A percentile compares a stretch with the other conserved stretches of the same genome.
These are phyloP conservation scores for Geotrichum aggregatum DNA, from an alignment of 1,139 yeast species.

Conservation along the genomic window DNA sequence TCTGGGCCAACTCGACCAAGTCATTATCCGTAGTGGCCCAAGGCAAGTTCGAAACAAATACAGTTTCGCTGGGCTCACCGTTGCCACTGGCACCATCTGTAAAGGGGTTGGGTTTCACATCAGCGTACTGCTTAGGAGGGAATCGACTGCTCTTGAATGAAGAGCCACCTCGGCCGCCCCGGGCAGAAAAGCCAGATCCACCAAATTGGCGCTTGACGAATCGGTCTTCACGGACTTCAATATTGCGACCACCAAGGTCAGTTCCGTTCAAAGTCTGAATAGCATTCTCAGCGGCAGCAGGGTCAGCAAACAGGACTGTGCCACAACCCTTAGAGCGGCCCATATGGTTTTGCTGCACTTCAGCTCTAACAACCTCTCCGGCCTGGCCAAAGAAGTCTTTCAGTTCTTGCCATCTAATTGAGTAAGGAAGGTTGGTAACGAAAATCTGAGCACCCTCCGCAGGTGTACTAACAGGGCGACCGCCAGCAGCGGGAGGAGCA, in stretches of 20 bases:
- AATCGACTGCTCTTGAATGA: constrained; percentile 18
- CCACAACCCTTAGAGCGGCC: constrained; percentile 89
- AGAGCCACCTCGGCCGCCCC: constrained; percentile 22
- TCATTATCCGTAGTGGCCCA: constrained; percentile 84
- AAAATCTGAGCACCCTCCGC: constrained; percentile 55
- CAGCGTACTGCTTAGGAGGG: constrained; percentile 10
- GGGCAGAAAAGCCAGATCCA: constrained; percentile 23
- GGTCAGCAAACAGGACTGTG: constrained; percentile 81
- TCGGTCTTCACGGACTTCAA: constrained; percentile 53
- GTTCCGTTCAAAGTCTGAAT: constrained; percentile 89
- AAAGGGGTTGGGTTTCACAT: constrained; percentile 42
- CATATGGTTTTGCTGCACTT: constrained; percentile 57
- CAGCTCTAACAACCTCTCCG: constrained; percentile 77
- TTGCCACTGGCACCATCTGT: constrained; percentile 59
- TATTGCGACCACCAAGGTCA: constrained; percentile 85
- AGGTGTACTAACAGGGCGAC: constrained; percentile 18
- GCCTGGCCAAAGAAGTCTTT: constrained; percentile 77
- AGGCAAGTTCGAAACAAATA: constrained; percentile 77
- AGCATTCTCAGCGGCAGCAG: constrained; percentile 82
- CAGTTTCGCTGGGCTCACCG: constrained; percentile 62
- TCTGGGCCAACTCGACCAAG: constrained; percentile 77
- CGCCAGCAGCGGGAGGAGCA: constrained; percentile 7
- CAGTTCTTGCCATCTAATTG: constrained; percentile 76
- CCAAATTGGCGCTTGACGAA: constrained; percentile 44
- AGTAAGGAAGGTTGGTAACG: constrained; percentile 78